These are phyloP conservation scores for Didymella arachidicola DNA, from an alignment of 2,329 filamentous ascomycete species.

Conservation along the genomic window DNA sequence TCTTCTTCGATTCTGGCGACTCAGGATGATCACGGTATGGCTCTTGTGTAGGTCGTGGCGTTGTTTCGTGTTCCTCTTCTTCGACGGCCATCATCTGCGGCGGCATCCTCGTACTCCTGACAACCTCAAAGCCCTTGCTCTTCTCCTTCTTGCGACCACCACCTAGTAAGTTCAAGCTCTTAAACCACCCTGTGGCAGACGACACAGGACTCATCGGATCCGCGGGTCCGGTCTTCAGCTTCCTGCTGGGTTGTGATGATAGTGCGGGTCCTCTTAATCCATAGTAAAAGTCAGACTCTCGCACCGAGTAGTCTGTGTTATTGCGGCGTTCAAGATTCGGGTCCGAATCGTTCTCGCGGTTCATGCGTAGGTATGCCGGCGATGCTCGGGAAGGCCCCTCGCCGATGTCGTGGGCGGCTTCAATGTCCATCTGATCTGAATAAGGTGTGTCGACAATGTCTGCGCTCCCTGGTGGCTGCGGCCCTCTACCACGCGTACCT, in stretches of 20 bases:
- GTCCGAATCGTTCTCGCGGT: conserved; percentile 58
- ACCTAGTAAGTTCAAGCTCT: conserved; percentile 69
- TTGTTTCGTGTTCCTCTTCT: conserved; percentile 59
- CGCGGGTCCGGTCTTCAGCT: conserved; percentile 89
- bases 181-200: conserved; percentile 89
- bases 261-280: conserved; percentile 87
- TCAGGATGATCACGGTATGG: conserved; percentile 65
- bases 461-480: conserved; percentile 52
- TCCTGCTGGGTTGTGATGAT: conserved; percentile 80
- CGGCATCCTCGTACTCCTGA: conserved; percentile 86
- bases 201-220: conserved; percentile 92
- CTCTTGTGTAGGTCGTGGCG: conserved; percentile 40
- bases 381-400: conserved; percentile 46
- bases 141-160: conserved; percentile 91
- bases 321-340: conserved; percentile 63
- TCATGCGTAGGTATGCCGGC: conserved; percentile 62
- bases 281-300: conserved; percentile 97
- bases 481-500: conserved; percentile 54
- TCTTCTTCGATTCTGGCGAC: conserved; percentile 26
- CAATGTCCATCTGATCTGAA: conserved; percentile 52
- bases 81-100: conserved; percentile 71
- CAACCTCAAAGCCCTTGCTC: conserved; percentile 95
- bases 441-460: conserved; percentile 58
- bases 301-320: conserved; percentile 85
- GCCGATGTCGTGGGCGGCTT: conserved; percentile 40